Evolutionary conservation across 192 early-diverging fungal genomes (phyloP), one percentile per base, ranked within the genome.

Genomic region (Coemansia sp.): DNA sequence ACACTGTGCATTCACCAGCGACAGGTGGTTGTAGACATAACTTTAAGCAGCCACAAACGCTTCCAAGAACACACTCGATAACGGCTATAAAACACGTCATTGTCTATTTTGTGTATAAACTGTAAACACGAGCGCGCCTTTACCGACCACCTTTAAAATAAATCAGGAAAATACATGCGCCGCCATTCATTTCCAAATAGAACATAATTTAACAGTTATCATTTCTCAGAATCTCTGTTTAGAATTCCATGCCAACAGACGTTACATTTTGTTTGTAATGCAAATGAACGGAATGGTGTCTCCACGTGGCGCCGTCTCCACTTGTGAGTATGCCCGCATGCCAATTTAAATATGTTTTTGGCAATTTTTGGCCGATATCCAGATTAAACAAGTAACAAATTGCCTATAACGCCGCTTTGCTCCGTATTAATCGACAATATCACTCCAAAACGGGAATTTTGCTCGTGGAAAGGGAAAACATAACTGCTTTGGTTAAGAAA

Each of bases 351-450:
- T 21, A 49, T 21, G 31, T 49, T 49, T 48, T 2, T 19, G 21
- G 8, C 19, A 49, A 4, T 35, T 41, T 58, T n/a, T 37, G 57
- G 57, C 57, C 37, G 57, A 58, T 39, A 58, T 58, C 37, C 57
- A 19, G 57, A 58, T 39, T 38, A 58, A 22, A 58, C 31, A 41
- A 37, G 29, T 37, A 58, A n/a, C 14, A 7, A 17, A 27, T 19
- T 17, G 57, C 35, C 39, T 11, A 37, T 38, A 58, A 10, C 39
- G 31, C 57, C 22, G 39, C 19, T 21, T 19, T 12, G 25, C 10
- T 37, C 39, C 21, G 57, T 6, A 58, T 58, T 38, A 58, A 58
- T 38, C 35, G 35, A 39, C 57, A 58, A 58, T 58, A 17, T 9
- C 27, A 57, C 19, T 57, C 55, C 55, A 23, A 57, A 57, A 57